phyloP scores from a whole-genome alignment of 345 rosid genomes.

The Hibiscus syriacus region DNA sequence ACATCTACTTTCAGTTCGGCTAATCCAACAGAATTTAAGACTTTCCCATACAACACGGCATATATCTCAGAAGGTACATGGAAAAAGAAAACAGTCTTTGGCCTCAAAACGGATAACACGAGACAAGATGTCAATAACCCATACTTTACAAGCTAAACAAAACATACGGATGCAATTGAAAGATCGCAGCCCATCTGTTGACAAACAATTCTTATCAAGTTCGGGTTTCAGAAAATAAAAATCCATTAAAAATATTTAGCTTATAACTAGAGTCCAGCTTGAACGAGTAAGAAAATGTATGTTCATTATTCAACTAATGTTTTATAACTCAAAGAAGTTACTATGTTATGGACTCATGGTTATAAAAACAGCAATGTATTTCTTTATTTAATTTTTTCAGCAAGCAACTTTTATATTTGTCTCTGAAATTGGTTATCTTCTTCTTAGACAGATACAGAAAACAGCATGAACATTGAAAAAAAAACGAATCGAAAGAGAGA shows the following conservation, averaged over 20 bases:
- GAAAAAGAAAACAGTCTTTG: neutral
- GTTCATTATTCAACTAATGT: neutral
- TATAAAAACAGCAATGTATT: too few species aligned
- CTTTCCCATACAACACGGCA: neutral
- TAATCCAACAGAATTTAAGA: neutral
- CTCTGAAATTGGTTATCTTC: too few species aligned
- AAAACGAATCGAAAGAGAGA: too few species aligned
- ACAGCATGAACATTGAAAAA: neutral
- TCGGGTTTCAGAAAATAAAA: conserved; percentile 2
- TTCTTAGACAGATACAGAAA: neutral
- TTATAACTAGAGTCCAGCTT: neutral
- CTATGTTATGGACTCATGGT: too few species aligned
- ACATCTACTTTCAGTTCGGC: neutral
- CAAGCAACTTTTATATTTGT: too few species aligned
- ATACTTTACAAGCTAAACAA: too few species aligned
- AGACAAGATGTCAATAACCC: neutral
- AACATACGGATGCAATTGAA: neutral
- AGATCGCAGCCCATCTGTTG: neutral
- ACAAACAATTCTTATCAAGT: neutral
- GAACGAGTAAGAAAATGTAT: neutral
- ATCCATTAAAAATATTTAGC: neutral
- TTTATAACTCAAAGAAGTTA: too few species aligned
- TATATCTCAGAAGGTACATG: too few species aligned
- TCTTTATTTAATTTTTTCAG: too few species aligned
- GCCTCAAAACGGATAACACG: neutral